Percentiles rank a stretch among this genome's conserved stretches.
phyloP scores from a whole-genome alignment of 2,329 filamentous ascomycete genomes.

The Colletotrichum navitas region DNA sequence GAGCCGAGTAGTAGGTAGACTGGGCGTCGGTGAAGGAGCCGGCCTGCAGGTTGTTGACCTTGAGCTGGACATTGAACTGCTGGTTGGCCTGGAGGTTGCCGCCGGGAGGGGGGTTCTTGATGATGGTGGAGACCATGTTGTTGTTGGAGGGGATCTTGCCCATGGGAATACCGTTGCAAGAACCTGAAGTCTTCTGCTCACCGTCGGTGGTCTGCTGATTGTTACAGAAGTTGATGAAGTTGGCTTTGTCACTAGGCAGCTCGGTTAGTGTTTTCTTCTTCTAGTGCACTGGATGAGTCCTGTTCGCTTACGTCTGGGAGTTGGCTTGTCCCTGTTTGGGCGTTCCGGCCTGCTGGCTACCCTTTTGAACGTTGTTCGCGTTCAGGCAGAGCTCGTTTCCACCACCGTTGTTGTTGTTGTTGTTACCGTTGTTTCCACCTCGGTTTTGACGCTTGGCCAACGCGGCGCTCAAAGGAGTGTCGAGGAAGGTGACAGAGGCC shows the following conservation, averaged over 20 bases:
- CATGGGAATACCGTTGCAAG: constrained; percentile 75
- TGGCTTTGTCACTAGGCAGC: constrained; percentile 63
- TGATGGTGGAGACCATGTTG: constrained; percentile 70
- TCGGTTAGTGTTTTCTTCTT: not conserved
- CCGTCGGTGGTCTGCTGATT: constrained; percentile 71
- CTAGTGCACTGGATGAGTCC: not conserved
- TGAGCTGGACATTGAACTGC: constrained; percentile 67
- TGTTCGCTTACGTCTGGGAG: constrained; percentile 62
- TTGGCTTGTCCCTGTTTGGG: constrained; percentile 62
- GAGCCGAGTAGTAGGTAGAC: constrained; percentile 71
- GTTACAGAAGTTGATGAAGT: constrained; percentile 74
- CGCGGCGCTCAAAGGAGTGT: constrained; percentile 52
- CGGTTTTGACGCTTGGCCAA: constrained; percentile 58
- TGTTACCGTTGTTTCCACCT: constrained; percentile 41
- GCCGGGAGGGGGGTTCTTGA: constrained; percentile 65
- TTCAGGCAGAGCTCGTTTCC: constrained; percentile 19
- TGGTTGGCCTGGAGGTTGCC: constrained; percentile 60
- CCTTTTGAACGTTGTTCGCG: constrained; percentile 60
- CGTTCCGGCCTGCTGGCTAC: constrained; percentile 62
- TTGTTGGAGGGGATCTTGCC: constrained; percentile 68
- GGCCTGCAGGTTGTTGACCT: constrained; percentile 65
- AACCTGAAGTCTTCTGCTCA: constrained; percentile 67
- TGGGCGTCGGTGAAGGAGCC: constrained; percentile 73
- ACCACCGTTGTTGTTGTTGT: constrained; percentile 38
- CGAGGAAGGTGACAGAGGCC: constrained; percentile 57